Base-by-base conservation (phyloP, 306 rosid species). In the Malus sylvestris region DNA sequence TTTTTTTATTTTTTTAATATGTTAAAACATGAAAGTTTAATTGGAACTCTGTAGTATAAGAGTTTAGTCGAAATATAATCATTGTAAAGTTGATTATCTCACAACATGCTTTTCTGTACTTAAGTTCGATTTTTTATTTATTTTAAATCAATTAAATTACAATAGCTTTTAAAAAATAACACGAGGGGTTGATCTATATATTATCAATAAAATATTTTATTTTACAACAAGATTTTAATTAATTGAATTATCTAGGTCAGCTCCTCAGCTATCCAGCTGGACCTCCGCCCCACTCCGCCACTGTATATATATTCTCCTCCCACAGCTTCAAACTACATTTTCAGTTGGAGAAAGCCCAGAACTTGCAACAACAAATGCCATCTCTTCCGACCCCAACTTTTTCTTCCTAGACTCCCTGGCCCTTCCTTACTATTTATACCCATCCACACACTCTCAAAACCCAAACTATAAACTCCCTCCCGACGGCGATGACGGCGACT, bases 21-120 rank as follows among this genome's bases (percentile, higher is more conserved):
- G 11, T 0, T 40, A 2, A 40, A 40, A 8, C 45, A 40, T 40
- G 11, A 40, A 40, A 40, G 11, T 9, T 40, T 40, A 40, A 9
- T 40, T 3, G 45, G 45, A 40, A 40, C 40, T 7, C 1, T 35
- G 40, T 35, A 6, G 40, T 35, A 35, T 35, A 35, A 1, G 2
- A 35, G 8, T 35, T 9, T 40, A 2, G 11, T 40, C 45, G 1
- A 40, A 40, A 40, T 9, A 40, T 40, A 40, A 40, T 8, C 3
- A 40, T 40, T 40, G 45, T 40, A 2, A 40, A 40, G 0, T 40
- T 40, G 40, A 35, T 35, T 35, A 35, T 35, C 40, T 1, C 12
- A 40, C 11, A 8, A 40, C 45, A 2, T 38, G 0, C 0, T 6
- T 2, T 0, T 7, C 1, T 6, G 3, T 40, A 40, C 0, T 8